Evolutionary conservation across 345 rosid species (phyloP).

Genomic region (Populus nigra): DNA sequence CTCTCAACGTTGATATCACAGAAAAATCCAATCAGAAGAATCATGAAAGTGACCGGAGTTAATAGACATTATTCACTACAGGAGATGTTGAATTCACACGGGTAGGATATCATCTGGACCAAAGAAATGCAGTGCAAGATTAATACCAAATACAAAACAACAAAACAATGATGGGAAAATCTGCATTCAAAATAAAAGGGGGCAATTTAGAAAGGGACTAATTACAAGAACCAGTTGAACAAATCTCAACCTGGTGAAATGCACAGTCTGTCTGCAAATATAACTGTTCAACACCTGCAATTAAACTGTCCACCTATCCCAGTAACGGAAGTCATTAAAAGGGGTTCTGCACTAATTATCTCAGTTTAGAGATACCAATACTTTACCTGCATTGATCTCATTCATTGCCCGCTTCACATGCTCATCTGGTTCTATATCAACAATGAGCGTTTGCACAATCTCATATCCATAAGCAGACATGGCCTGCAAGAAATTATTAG

Average conservation of each 20-base stretch:
- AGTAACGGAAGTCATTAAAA: neutral
- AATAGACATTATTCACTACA: no score
- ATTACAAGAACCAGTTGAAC: neutral
- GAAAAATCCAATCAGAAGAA: no score
- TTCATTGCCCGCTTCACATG: slow-evolving; percentile 26
- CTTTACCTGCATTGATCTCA: slow-evolving; percentile 23
- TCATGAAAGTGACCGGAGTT: no score
- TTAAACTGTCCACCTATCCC: neutral
- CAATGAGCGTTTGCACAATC: slow-evolving; percentile 23
- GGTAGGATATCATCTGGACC: no score
- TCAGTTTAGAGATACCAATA: neutral
- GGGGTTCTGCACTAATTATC: neutral
- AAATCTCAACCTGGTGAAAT: neutral
- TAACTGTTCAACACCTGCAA: neutral
- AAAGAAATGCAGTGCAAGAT: no score
- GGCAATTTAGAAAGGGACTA: neutral
- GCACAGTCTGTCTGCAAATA: neutral
- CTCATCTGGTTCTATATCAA: slow-evolving; percentile 25
- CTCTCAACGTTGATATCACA: no score
- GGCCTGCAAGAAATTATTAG: slow-evolving; percentile 12
- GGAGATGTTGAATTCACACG: no score
- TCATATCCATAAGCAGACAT: slow-evolving; percentile 30
- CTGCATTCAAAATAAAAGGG: no score
- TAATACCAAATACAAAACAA: no score
- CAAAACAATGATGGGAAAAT: no score